Evolutionary conservation across 495 filamentous ascomycete genomes (phyloP), one percentile per base, ranked within the genome.

Genomic region (Trichoderma gamsii): DNA sequence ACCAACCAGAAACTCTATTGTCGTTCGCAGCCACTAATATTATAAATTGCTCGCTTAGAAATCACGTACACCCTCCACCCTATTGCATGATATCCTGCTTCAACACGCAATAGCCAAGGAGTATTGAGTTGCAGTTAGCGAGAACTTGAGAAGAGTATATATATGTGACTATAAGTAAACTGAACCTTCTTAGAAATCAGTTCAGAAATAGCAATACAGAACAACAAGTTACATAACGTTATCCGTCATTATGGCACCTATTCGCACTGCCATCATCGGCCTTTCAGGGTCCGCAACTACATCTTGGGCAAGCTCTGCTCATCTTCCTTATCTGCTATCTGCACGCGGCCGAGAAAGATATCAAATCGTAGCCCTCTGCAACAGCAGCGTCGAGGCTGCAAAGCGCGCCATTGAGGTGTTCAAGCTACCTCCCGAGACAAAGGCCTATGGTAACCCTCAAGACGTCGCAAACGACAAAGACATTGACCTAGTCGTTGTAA

Each of bases 401-500:
- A 70, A 79, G 66, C 74, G 75, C 1, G 83, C 88, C 25, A 83
- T 86, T 32, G 69, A 70, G 43, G 66, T 72, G 7, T 85, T 81
- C 74, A 70, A 76, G 4, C 78, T 89, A 3, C 75, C 77, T 4
- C 52, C 74, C 6, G 27, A 68, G 18, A 81, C 80, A 5, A 81
- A 79, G 38, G 77, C 82, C 0, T 87, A 90, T 71, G 84, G 81
- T 35, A 73, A 79, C 66, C 79, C 85, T 1, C 73, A 79, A 21
- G 82, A 77, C 21, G 78, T 88, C 1, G 76, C 79, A 11, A 69
- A 70, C 13, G 79, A 80, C n/a, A 46, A 65, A 1, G 78, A 86
- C 67, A 78, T 90, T 64, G 86, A 89, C 61, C 75, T 89, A 16
- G 86, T 89, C 3, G 83, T 87, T 43, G 81, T 79, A 66, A 77